Conservation (phyloP, 83 land plant species). For the Thuja plicata region DNA sequence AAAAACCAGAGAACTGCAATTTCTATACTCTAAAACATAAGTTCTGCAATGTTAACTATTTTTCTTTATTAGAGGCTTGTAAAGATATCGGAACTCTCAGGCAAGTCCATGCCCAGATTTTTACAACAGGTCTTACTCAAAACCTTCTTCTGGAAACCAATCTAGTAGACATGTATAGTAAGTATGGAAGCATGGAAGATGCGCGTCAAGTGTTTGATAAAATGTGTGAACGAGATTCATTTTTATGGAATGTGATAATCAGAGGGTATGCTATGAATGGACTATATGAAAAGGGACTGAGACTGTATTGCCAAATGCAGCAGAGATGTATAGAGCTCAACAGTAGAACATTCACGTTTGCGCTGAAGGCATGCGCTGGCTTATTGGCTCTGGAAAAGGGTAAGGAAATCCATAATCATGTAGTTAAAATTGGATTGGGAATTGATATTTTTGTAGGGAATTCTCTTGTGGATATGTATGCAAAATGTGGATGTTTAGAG, state of each 20-base stretch:
- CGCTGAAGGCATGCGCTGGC: background rate
- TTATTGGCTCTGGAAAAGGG: background rate
- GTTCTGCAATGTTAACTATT: background rate
- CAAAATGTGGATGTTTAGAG: conserved; percentile 39
- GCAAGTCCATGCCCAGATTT: background rate
- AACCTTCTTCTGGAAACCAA: conserved; percentile 3
- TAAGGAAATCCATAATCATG: background rate
- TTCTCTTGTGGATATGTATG: conserved; percentile 48
- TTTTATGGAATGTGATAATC: conserved; percentile 5
- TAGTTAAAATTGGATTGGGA: background rate
- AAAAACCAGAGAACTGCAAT: background rate
- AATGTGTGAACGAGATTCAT: background rate
- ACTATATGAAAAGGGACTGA: background rate
- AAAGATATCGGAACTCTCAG: background rate
- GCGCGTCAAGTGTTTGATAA: conserved; percentile 1
- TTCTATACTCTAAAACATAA: background rate
- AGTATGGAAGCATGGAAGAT: background rate
- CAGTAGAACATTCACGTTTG: conserved; percentile 4
- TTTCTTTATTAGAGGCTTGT: background rate
- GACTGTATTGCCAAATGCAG: background rate
- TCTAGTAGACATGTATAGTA: background rate
- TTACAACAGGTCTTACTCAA: background rate
- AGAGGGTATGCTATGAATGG: background rate
- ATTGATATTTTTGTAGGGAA: conserved; percentile 30
- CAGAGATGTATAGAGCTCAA: background rate